Base-by-base conservation (phyloP, 805 yeast genomes). In the Candida jianshihensis region DNA sequence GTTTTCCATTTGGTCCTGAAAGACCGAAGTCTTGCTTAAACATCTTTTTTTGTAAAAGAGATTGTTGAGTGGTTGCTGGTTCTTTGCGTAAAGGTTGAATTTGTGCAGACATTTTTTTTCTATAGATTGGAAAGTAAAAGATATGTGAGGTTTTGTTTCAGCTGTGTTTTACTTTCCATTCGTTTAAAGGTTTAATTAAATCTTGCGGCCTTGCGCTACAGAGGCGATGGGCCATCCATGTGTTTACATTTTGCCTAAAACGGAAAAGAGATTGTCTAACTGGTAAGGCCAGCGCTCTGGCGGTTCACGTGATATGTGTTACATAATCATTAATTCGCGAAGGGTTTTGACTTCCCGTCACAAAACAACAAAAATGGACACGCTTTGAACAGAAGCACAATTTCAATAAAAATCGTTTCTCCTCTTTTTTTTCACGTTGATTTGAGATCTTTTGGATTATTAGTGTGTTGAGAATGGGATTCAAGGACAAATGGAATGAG, bases 401-500 rank as follows among this genome's bases (percentile, higher is more conserved):
- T 21, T 21, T 11, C 24, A 21, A 8, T n/a, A n/a, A n/a, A n/a
- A n/a, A n/a, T n/a, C n/a, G n/a, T n/a, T n/a, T n/a, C n/a, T n/a
- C n/a, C n/a, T n/a, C n/a, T n/a, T n/a, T n/a, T n/a, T n/a, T n/a
- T n/a, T n/a, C n/a, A n/a, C n/a, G n/a, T n/a, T n/a, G n/a, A n/a
- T n/a, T n/a, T n/a, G n/a, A n/a, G n/a, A n/a, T n/a, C n/a, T n/a
- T n/a, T n/a, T n/a, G n/a, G n/a, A n/a, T n/a, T n/a, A n/a, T n/a
- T n/a, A n/a, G n/a, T n/a, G n/a, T n/a, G n/a, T n/a, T n/a, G 7
- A 26, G 8, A 19, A 19, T 19, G 24, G 32, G 58, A 1, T 55
- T 66, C 37, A 64, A 60, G 38, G 70, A 70, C 44, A 69, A 62
- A 47, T 56, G 77, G 49, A 78, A 68, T 52, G 81, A 78, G 57